Evolutionary conservation across 1,139 yeast species (phyloP).

Genomic region (Pichia sp.): DNA sequence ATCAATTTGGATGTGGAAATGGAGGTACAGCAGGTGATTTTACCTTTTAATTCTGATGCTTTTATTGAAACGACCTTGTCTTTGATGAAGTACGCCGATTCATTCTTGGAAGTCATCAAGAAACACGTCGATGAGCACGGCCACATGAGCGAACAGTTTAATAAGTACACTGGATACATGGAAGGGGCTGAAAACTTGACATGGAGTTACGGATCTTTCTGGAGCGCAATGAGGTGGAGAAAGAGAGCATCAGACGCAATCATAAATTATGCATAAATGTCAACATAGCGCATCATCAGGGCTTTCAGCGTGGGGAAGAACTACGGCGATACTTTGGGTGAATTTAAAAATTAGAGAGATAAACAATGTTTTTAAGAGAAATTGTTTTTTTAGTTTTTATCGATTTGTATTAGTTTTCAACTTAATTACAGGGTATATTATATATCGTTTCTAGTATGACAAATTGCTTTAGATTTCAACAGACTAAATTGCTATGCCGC

Average conservation of each 20-base stretch:
- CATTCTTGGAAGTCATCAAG: conserved; percentile 67
- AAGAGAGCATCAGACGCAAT: conserved; percentile 32
- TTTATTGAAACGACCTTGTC: conserved; percentile 44
- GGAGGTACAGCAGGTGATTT: conserved; percentile 24
- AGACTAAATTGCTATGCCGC: not conserved
- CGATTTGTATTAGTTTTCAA: not conserved
- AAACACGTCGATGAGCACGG: conserved; percentile 74
- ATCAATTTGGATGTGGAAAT: conserved; percentile 19
- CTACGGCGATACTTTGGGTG: not conserved
- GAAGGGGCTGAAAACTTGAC: conserved; percentile 85
- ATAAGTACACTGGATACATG: conserved; percentile 69
- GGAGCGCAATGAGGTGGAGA: conserved; percentile 70
- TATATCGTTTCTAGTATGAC: not conserved
- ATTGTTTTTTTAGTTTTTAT: not conserved
- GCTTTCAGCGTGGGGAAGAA: not conserved
- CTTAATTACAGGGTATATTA: not conserved
- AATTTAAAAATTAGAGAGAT: not conserved
- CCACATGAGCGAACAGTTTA: conserved; percentile 84
- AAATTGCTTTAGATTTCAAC: not conserved
- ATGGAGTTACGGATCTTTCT: conserved; percentile 85
- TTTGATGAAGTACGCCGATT: conserved; percentile 63
- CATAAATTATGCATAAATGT: conserved; percentile 9
- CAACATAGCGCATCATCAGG: not conserved
- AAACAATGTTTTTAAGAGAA: not conserved
- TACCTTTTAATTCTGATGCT: conserved; percentile 45